Conservation (phyloP, 2,329 filamentous ascomycete species). For the Cryphonectria parasitica region DNA sequence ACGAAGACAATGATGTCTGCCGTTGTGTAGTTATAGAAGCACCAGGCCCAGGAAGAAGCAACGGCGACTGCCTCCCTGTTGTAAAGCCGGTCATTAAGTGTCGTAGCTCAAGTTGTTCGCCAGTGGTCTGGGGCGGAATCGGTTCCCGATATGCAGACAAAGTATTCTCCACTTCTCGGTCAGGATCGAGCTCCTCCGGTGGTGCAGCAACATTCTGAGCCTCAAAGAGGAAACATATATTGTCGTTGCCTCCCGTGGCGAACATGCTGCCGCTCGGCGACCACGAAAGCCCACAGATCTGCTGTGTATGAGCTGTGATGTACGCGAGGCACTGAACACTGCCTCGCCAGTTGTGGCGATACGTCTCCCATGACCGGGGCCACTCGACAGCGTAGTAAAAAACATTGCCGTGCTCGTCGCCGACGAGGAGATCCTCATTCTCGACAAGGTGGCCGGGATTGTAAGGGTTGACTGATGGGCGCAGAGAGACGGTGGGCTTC, state of each 20-base stretch:
- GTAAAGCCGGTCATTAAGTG: not conserved
- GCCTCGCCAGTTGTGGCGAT: constrained; percentile 72
- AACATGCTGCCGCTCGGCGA: constrained; percentile 76
- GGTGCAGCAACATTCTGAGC: constrained; percentile 55
- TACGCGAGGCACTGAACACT: constrained; percentile 76
- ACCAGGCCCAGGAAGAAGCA: not conserved
- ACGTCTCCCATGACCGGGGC: constrained; percentile 67
- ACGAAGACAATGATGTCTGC: constrained; percentile 7
- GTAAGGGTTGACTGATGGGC: constrained; percentile 55
- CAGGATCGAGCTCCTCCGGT: constrained; percentile 6
- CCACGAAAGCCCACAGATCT: constrained; percentile 94
- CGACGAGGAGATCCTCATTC: constrained; percentile 84
- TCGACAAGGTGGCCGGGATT: constrained; percentile 56
- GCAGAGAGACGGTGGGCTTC: constrained; percentile 64
- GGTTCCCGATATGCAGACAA: constrained; percentile 27
- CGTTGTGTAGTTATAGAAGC: constrained; percentile 5
- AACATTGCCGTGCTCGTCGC: constrained; percentile 80
- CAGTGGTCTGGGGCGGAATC: constrained; percentile 18
- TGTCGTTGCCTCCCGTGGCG: constrained; percentile 91
- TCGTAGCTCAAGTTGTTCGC: constrained; percentile 8
- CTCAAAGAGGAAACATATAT: constrained; percentile 82
- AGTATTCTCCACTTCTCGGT: constrained; percentile 13
- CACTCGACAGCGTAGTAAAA: constrained; percentile 93
- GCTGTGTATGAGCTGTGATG: constrained; percentile 80
- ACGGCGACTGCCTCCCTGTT: not conserved